Evolutionary conservation across 2,329 filamentous ascomycete species (phyloP), one percentile per base, ranked within the genome.

Genomic region (Tetracladium maxilliforme): DNA sequence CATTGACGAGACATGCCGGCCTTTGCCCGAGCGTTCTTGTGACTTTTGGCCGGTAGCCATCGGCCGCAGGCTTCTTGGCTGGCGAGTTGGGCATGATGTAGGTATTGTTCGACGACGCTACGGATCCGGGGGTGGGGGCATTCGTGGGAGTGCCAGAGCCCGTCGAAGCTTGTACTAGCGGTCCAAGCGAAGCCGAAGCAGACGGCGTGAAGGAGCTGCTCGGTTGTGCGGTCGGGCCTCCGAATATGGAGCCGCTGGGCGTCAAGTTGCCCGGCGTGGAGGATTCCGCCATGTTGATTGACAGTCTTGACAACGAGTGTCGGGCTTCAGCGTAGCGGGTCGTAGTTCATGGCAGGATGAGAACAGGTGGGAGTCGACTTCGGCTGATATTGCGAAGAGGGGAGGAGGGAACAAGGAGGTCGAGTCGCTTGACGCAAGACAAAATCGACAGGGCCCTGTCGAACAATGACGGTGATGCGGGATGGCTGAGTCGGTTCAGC

Each of bases 1-100:
- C 90, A 59, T 98, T 98, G 38, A 98, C 87, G 24, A 98, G 64
- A 45, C 87, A 95, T 18, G 90, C 86, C 19, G 90, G 90, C 37
- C 86, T 71, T 52, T 82, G 74, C 23, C 79, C 79, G 24, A 79
- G 59, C 9, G 78, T 81, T 41, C 76, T 73, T 19, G 69, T 87
- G 32, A 93, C 80, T 46, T 76, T 80, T 18, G 87, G 87, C 24
- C 78, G 75, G 51, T 92, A 92, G 35, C 72, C 73, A 45, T 92
- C 83, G 28, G 62, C 61, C 31, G 63, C 63, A 12, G 63, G 58
- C 31, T 55, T 51, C 47, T 78, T 81, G 30, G 73, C 60, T 10
- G 84, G 82, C 33, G 78, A 84, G 43, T 82, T 80, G 11, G 83
- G 77, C 81, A 95, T 90, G 43, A 93, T 73, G 56, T 87, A 93